These are phyloP conservation scores for Xylaria polymorpha DNA, from an alignment of 2,329 filamentous ascomycete genomes.

Conservation along the genomic window DNA sequence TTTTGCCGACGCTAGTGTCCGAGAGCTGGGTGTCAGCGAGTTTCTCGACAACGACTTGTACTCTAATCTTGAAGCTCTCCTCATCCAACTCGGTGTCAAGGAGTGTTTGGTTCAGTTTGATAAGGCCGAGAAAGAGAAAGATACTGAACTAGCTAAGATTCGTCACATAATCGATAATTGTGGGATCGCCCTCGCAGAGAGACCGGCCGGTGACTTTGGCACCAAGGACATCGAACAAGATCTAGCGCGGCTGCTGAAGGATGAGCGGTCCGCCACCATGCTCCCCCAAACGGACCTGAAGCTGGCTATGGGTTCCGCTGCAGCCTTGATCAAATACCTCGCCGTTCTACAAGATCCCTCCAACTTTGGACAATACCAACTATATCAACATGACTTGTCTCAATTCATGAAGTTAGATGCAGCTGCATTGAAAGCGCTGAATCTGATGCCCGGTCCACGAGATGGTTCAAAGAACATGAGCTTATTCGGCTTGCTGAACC, in stretches of 20 bases:
- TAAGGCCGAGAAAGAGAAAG: conserved; percentile 82
- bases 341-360: conserved; percentile 88
- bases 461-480: conserved; percentile 99
- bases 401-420: conserved; percentile 99
- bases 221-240: conserved; percentile 97
- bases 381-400: conserved; percentile 96
- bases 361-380: conserved; percentile 96
- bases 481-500: conserved; percentile 90
- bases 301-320: conserved; percentile 93
- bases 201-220: conserved; percentile 80
- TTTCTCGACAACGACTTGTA: conserved; percentile 99
- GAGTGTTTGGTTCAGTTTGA: conserved; percentile 91
- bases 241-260: conserved; percentile 84
- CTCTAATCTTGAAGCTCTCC: conserved; percentile 95
- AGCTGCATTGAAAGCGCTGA: conserved; percentile 90
- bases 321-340: conserved; percentile 94
- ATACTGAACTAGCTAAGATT: conserved; percentile 88
- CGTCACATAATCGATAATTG: conserved; percentile 91
- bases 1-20: conserved; percentile 95
- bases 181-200: conserved; percentile 87
- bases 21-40: conserved; percentile 95
- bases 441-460: conserved; percentile 94
- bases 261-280: conserved; percentile 80
- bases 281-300: conserved; percentile 93
- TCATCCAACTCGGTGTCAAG: conserved; percentile 95